Conservation (phyloP, 352 stramenopile genomes). For the Globisporangium sylvaticum region DNA sequence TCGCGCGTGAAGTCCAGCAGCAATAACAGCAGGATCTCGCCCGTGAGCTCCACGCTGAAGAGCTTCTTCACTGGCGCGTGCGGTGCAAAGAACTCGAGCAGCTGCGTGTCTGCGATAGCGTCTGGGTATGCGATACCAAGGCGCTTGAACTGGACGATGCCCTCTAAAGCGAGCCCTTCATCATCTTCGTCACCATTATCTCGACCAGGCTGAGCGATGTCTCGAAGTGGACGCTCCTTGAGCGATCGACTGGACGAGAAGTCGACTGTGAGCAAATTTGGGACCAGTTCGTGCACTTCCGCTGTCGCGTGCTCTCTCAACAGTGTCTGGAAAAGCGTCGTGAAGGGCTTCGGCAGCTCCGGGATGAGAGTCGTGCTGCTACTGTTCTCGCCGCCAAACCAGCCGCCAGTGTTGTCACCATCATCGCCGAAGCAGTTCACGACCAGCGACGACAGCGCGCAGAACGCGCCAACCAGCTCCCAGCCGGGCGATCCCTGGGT, state of each 20-base stretch:
- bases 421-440: constrained; percentile 33
- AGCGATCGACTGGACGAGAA: constrained; percentile 31
- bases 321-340: constrained; percentile 41
- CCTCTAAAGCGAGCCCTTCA: constrained; percentile 15
- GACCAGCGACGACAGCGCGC: constrained; percentile 62
- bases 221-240: constrained; percentile 13
- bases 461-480: constrained; percentile 39
- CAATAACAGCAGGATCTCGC: constrained; percentile 41
- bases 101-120: neutral
- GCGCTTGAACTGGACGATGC: constrained; percentile 39
- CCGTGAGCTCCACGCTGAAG: constrained; percentile 61
- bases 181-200: neutral
- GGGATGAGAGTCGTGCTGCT: neutral
- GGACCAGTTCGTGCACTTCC: constrained; percentile 61
- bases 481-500: neutral
- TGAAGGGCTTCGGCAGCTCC: constrained; percentile 31
- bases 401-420: neutral
- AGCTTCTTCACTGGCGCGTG: constrained; percentile 50
- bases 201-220: constrained; percentile 1
- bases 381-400: neutral
- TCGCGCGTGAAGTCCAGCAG: constrained; percentile 32
- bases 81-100: constrained; percentile 26
- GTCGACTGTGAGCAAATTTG: constrained; percentile 52
- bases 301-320: constrained; percentile 36
- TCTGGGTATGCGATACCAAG: constrained; percentile 20